A percentile compares a stretch with the other conserved stretches of the same genome.
These are phyloP conservation scores for Saccharomyces pastorianus DNA, from an alignment of 1,139 yeast species.

Conservation along the genomic window DNA sequence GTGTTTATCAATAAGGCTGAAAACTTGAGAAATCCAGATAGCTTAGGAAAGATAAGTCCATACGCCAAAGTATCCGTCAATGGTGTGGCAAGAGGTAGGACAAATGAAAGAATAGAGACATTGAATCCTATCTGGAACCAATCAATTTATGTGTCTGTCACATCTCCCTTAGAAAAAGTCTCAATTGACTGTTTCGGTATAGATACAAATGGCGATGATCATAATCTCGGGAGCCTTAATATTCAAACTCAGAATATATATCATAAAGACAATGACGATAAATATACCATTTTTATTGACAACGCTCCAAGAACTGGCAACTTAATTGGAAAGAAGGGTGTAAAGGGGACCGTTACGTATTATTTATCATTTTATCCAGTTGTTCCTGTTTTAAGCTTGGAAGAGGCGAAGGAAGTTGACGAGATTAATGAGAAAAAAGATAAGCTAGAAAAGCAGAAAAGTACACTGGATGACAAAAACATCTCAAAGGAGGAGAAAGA, in stretches of 20 bases:
- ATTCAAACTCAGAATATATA: constrained; percentile 58
- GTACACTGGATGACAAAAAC: constrained; percentile 21
- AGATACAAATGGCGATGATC: constrained; percentile 62
- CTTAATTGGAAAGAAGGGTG: constrained; percentile 56
- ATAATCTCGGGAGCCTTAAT: constrained; percentile 75
- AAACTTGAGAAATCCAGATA: constrained; percentile 71
- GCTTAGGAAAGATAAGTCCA: constrained; percentile 83
- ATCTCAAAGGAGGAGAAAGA: constrained; percentile 20
- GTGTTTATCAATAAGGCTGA: constrained; percentile 61
- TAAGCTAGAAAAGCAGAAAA: constrained; percentile 24
- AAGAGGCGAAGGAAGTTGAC: constrained; percentile 54
- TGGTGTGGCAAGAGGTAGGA: constrained; percentile 66
- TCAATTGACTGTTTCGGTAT: constrained; percentile 85
- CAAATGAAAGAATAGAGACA: constrained; percentile 57
- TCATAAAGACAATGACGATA: constrained; percentile 49
- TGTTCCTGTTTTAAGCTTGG: constrained; percentile 64
- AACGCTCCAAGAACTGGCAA: constrained; percentile 49
- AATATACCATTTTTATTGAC: constrained; percentile 54
- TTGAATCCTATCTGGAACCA: constrained; percentile 79
- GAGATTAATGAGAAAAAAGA: constrained; percentile 35
- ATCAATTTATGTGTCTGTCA: constrained; percentile 65
- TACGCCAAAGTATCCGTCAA: constrained; percentile 71
- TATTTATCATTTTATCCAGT: constrained; percentile 73
- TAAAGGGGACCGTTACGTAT: constrained; percentile 71
- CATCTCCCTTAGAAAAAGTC: constrained; percentile 69